Percentiles rank a stretch among this genome's conserved stretches.
Conservation (phyloP, 768 basidiomycete species). For the Butyriboletus loyo region DNA sequence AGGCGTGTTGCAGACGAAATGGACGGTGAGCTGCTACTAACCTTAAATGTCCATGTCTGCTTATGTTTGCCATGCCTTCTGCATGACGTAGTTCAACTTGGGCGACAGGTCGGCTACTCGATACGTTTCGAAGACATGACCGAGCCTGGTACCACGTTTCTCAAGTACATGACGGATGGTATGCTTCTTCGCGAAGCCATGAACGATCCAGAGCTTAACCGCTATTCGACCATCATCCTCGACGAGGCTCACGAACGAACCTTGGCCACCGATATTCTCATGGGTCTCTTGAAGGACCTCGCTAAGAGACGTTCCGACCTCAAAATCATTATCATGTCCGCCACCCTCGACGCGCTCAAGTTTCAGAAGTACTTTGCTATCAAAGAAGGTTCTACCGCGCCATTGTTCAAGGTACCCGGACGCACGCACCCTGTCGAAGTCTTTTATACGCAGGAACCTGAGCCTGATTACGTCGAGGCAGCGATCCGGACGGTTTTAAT, state of each 20-base stretch:
- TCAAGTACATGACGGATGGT: conserved; percentile 99
- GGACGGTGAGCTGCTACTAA: conserved; percentile 68
- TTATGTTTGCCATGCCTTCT: conserved; percentile 6
- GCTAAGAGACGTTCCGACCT: conserved; percentile 80
- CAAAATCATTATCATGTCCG: conserved; percentile 98
- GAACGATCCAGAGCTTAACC: conserved; percentile 85
- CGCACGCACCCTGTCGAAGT: conserved; percentile 95
- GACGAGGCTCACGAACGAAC: conserved; percentile 99
- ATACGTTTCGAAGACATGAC: conserved; percentile 92
- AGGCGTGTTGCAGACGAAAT: conserved; percentile 99
- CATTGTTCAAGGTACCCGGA: conserved; percentile 88
- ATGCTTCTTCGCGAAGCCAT: conserved; percentile 98
- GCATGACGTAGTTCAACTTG: conserved; percentile 67
- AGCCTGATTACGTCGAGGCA: conserved; percentile 95
- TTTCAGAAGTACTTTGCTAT: conserved; percentile 92
- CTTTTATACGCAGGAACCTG: conserved; percentile 89
- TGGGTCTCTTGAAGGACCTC: conserved; percentile 90
- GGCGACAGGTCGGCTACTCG: conserved; percentile 94
- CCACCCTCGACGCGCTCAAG: conserved; percentile 94
- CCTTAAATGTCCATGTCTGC: background rate
- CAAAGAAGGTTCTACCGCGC: conserved; percentile 45
- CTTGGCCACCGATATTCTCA: conserved; percentile 95
- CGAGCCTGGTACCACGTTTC: conserved; percentile 87
- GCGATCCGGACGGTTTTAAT: conserved; percentile 94
- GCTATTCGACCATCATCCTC: conserved; percentile 97